phyloP scores from a whole-genome alignment of 1,284 basidiomycete genomes.

The Bondarzewia mesenterica region DNA sequence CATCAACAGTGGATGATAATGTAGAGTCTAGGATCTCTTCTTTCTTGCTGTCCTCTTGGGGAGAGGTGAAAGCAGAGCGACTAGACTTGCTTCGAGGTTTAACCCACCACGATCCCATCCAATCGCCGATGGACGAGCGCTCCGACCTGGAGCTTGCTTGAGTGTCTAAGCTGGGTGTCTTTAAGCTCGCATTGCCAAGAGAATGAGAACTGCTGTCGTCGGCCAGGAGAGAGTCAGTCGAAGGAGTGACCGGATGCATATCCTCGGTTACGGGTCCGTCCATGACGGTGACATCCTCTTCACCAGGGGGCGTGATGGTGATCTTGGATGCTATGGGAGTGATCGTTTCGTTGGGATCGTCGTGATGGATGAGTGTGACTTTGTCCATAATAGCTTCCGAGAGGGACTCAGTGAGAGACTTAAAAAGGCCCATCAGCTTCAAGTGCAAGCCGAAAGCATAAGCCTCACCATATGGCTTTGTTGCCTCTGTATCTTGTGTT shows the following conservation, averaged over 20 bases:
- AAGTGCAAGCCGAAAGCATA: slow-evolving; percentile 4
- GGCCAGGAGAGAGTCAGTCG: slow-evolving; percentile 1
- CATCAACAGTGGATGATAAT: background rate
- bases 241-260: background rate
- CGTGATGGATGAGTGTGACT: slow-evolving; percentile 21
- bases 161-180: slow-evolving; percentile 8
- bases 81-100: slow-evolving; percentile 26
- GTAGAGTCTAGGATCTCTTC: slow-evolving; percentile 3
- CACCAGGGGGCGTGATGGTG: slow-evolving; percentile 8
- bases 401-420: slow-evolving; percentile 65
- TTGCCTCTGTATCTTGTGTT: slow-evolving; percentile 41
- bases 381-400: slow-evolving; percentile 66
- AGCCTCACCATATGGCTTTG: slow-evolving; percentile 47
- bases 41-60: background rate
- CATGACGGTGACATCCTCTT: background rate
- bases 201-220: slow-evolving; percentile 11
- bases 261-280: background rate
- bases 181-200: slow-evolving; percentile 5
- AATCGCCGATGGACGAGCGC: slow-evolving; percentile 32
- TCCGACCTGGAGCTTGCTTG: slow-evolving; percentile 16
- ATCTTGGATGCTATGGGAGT: slow-evolving; percentile 11
- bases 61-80: slow-evolving; percentile 1
- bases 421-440: slow-evolving; percentile 6
- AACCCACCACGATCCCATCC: slow-evolving; percentile 63
- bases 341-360: background rate